Evolutionary conservation across 1,139 yeast species (phyloP).

Genomic region (Blastobotrys raffinosifermentans): DNA sequence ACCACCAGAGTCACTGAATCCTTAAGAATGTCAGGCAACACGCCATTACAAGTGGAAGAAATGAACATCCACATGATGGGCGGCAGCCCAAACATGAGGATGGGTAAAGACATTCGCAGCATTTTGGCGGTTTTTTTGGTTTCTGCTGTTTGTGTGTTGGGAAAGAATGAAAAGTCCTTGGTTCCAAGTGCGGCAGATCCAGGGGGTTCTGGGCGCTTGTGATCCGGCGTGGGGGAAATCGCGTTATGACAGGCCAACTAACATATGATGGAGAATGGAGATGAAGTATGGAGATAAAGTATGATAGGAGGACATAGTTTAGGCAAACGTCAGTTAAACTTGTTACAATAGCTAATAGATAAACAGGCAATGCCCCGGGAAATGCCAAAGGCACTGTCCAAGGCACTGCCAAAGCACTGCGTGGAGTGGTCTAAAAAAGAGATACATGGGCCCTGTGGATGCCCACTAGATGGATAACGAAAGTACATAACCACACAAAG

Average conservation of each 20-base stretch:
- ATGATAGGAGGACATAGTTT: too few species aligned
- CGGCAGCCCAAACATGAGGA: constrained; percentile 13
- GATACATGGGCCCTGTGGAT: constrained; percentile 2
- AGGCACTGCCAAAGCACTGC: neutral
- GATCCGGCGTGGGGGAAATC: too few species aligned
- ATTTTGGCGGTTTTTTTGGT: constrained; percentile 1
- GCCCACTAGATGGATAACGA: neutral
- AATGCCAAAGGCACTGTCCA: neutral
- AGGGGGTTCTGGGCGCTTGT: too few species aligned
- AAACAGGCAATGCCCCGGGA: too few species aligned
- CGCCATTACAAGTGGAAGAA: constrained; percentile 10
- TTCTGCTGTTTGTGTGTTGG: neutral
- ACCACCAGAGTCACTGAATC: constrained; percentile 44
- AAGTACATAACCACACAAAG: neutral
- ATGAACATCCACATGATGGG: constrained; percentile 14
- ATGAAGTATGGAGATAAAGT: too few species aligned
- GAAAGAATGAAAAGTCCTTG: too few species aligned
- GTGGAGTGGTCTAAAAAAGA: too few species aligned
- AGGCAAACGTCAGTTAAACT: too few species aligned
- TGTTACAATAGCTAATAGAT: too few species aligned
- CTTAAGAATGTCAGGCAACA: constrained; percentile 17
- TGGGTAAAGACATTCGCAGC: constrained; percentile 11
- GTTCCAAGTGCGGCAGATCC: too few species aligned
- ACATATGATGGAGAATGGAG: too few species aligned
- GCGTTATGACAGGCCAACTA: too few species aligned